A percentile compares a stretch with the other conserved stretches of the same genome.
phyloP scores from a whole-genome alignment of 345 rosid genomes.

The Microcos paniculata region DNA sequence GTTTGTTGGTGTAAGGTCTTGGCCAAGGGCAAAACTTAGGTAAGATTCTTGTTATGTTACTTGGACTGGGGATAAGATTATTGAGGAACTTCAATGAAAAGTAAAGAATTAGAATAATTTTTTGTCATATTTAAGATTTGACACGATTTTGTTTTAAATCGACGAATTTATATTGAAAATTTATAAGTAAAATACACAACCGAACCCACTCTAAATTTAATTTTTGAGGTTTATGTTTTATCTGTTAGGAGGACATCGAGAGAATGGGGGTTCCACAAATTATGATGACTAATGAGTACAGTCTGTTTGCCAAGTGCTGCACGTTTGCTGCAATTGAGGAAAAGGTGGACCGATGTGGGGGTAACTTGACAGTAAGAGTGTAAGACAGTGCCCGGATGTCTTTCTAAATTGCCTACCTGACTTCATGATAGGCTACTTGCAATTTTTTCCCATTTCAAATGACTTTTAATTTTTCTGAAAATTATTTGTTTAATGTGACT shows the following conservation, averaged over 20 bases:
- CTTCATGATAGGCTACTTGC: background rate
- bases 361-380: background rate
- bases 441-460: background rate
- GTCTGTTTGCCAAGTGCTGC: background rate
- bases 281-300: background rate
- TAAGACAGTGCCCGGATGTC: background rate
- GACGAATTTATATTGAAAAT: no score
- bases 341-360: background rate
- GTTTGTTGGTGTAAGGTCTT: background rate
- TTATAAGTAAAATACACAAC: no score
- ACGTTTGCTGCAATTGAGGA: constrained; percentile 11
- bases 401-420: background rate
- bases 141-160: no score
- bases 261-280: background rate
- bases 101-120: no score
- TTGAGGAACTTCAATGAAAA: no score
- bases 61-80: no score
- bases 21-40: no score
- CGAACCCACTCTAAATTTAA: background rate
- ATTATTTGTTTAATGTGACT: background rate
- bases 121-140: no score
- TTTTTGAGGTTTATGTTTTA: background rate
- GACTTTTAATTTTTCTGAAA: background rate
- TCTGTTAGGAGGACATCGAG: background rate
- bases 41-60: no score